A percentile compares a stretch with the other conserved stretches of the same genome.
Conservation (phyloP, 179 eudicot genomes). For the Silene vulgaris region DNA sequence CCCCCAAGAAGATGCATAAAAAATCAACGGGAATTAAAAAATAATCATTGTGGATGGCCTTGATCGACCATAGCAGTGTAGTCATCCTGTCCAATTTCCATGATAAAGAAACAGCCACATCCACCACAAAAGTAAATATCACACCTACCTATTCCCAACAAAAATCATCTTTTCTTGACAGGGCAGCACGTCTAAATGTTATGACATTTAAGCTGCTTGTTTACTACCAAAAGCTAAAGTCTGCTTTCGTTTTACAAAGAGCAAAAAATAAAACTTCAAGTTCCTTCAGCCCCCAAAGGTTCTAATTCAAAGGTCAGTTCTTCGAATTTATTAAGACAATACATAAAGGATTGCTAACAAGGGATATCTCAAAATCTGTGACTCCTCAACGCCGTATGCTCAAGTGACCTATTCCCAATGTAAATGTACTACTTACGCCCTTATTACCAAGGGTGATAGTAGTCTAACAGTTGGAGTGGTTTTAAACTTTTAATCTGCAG, state of each 20-base stretch:
- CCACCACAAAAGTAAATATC: background rate
- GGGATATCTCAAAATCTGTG: background rate
- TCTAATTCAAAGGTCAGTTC: background rate
- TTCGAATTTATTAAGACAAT: background rate
- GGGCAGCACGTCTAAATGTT: background rate
- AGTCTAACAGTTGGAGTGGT: background rate
- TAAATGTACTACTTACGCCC: background rate
- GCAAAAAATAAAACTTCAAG: background rate
- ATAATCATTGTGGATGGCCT: background rate
- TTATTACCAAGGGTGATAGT: background rate
- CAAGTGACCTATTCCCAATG: background rate
- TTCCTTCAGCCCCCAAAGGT: background rate
- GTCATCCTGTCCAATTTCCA: background rate
- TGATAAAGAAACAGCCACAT: background rate
- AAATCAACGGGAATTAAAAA: background rate
- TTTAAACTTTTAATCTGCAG: background rate
- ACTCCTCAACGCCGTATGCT: background rate
- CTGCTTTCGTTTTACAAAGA: background rate
- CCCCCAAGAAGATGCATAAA: background rate
- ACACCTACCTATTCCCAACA: background rate
- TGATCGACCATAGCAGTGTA: background rate
- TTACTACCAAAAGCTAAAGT: background rate
- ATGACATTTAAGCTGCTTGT: background rate
- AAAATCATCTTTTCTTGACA: background rate
- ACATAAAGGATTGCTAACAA: background rate